These are phyloP conservation scores for Cichorium intybus DNA, from an alignment of 140 eudicot species.

Conservation along the genomic window DNA sequence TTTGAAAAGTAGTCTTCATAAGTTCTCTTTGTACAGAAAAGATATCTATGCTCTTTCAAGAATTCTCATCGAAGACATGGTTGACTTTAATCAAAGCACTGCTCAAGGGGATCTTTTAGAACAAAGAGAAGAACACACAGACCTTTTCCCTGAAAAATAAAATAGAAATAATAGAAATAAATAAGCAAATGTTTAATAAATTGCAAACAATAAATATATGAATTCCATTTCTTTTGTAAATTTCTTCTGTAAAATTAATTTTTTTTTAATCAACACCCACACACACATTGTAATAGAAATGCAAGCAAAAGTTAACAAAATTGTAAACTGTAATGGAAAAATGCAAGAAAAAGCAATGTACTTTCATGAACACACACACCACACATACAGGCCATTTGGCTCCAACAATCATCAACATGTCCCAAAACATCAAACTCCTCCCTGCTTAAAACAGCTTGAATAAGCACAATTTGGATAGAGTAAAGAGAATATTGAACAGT, in stretches of 20 bases:
- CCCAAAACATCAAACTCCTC: constrained; percentile 86
- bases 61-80: constrained; percentile 19
- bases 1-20: constrained; percentile 23
- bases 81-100: constrained; percentile 24
- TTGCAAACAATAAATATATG: not conserved
- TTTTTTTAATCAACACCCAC: too few species aligned
- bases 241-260: too few species aligned
- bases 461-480: constrained; percentile 11
- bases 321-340: too few species aligned
- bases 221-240: too few species aligned
- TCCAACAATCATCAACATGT: constrained; percentile 80
- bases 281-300: too few species aligned
- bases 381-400: constrained; percentile 88
- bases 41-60: constrained; percentile 28
- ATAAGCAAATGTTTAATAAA: not conserved
- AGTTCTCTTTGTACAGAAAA: constrained; percentile 35
- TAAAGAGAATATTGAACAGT: not conserved
- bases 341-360: too few species aligned
- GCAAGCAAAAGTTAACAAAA: too few species aligned
- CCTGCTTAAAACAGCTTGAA: constrained; percentile 90
- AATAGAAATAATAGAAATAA: not conserved
- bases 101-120: constrained; percentile 43
- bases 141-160: constrained; percentile 69
- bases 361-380: too few species aligned
- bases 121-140: constrained; percentile 57